These are phyloP conservation scores for Croton laevigatus DNA, from an alignment of 441 rosid species.

Conservation along the genomic window DNA sequence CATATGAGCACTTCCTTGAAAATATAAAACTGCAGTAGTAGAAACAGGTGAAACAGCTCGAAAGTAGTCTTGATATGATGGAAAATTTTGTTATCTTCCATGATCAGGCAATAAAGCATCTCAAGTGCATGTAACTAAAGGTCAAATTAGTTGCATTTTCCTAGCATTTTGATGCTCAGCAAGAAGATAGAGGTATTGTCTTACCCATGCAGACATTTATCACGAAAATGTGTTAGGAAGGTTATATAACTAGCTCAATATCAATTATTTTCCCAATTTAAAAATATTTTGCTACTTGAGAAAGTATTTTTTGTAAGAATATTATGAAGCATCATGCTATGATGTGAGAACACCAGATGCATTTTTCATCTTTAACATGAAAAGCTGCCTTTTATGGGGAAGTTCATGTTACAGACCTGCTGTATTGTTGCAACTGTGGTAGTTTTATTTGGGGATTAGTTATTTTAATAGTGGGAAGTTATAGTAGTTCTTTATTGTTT, in stretches of 20 bases:
- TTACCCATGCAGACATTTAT: background rate
- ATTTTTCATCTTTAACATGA: background rate
- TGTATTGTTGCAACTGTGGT: no score
- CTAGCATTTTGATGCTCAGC: background rate
- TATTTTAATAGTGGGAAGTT: no score
- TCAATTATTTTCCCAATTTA: constrained; percentile 3
- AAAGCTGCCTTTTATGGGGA: background rate
- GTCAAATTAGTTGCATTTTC: background rate
- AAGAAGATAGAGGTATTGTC: background rate
- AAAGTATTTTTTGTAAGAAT: background rate
- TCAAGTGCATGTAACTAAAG: no score
- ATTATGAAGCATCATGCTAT: background rate
- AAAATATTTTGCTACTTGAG: background rate
- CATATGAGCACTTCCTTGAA: background rate
- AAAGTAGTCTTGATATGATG: background rate
- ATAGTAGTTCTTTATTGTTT: no score
- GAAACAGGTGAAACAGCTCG: background rate
- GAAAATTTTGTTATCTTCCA: background rate
- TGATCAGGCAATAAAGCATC: background rate
- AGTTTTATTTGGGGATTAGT: no score
- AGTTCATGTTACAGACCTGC: background rate
- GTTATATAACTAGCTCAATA: background rate
- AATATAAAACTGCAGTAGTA: background rate
- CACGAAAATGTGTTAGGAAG: background rate
- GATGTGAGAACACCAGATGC: background rate